Conservation (phyloP, 257 asterid genomes). For the Mitragyna speciosa region DNA sequence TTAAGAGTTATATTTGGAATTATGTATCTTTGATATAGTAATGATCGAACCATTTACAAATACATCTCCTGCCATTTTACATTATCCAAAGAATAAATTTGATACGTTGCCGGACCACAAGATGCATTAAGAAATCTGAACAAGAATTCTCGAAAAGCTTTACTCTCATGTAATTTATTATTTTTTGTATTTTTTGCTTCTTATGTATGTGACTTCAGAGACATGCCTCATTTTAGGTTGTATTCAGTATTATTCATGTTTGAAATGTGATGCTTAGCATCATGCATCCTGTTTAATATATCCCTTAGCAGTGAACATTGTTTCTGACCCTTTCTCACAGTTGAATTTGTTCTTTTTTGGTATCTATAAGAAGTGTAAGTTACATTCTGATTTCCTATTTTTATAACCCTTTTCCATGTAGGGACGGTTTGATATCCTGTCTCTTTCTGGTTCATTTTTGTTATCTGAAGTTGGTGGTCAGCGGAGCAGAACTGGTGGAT, state of each 20-base stretch:
- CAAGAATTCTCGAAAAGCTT: background rate
- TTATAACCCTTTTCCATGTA: constrained; percentile 7
- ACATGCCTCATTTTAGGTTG: background rate
- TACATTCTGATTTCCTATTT: background rate
- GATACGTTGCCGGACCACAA: background rate
- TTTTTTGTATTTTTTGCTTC: background rate
- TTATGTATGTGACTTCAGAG: background rate
- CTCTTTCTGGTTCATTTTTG: constrained; percentile 26
- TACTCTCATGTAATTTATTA: background rate
- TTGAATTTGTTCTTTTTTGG: background rate
- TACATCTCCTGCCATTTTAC: background rate
- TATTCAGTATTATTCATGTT: background rate
- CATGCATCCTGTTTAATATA: background rate
- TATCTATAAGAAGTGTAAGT: background rate
- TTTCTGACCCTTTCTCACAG: no score
- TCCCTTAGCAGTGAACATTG: background rate
- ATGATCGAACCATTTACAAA: background rate
- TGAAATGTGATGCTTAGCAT: background rate
- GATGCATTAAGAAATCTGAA: background rate
- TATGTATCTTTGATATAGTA: background rate
- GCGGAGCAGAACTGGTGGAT: constrained; percentile 15
- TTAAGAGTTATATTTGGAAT: background rate
- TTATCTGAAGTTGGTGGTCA: constrained; percentile 12
- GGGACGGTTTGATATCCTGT: constrained; percentile 28
- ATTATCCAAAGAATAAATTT: background rate